These are phyloP conservation scores for Aspergillus costaricaensis DNA, from an alignment of 2,329 filamentous ascomycete genomes.

Conservation along the genomic window DNA sequence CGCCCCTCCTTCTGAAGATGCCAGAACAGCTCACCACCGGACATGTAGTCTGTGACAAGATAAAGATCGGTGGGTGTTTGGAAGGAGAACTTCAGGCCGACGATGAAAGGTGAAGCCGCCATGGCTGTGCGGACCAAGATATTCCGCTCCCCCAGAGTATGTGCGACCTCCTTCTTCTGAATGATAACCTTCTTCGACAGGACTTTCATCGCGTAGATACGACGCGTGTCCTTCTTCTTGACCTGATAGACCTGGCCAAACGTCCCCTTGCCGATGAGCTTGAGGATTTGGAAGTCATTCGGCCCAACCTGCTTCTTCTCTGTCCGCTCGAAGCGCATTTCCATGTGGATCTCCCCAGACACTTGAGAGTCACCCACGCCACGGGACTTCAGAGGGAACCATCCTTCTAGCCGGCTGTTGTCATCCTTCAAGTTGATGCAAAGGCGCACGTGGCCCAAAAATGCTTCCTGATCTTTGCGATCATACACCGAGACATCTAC, in stretches of 20 bases:
- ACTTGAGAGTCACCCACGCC: slow-evolving; percentile 77
- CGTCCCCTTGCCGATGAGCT: slow-evolving; percentile 95
- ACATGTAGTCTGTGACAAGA: slow-evolving; percentile 99
- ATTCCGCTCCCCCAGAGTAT: slow-evolving; percentile 95
- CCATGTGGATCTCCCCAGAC: slow-evolving; percentile 82
- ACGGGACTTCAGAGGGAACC: slow-evolving; percentile 80
- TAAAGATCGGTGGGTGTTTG: slow-evolving; percentile 96
- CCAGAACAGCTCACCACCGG: slow-evolving; percentile 97
- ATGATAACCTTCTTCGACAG: slow-evolving; percentile 99
- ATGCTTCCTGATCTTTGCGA: slow-evolving; percentile 78
- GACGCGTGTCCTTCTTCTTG: slow-evolving; percentile 90
- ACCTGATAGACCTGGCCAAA: slow-evolving; percentile 99
- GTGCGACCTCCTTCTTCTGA: slow-evolving; percentile 98
- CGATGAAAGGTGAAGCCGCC: slow-evolving; percentile 94
- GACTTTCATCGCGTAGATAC: slow-evolving; percentile 99
- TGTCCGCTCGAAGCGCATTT: slow-evolving; percentile 80
- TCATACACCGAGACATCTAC: slow-evolving; percentile 95
- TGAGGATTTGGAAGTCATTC: slow-evolving; percentile 92
- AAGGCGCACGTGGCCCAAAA: slow-evolving; percentile 86
- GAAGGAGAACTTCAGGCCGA: slow-evolving; percentile 97
- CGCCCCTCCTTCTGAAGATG: slow-evolving; percentile 95
- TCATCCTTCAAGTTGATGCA: slow-evolving; percentile 69
- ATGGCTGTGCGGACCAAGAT: slow-evolving; percentile 95
- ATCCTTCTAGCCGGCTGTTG: slow-evolving; percentile 73
- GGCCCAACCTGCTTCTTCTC: slow-evolving; percentile 92